phyloP scores from a whole-genome alignment of 1,284 basidiomycete genomes.

The Neolentinus lepideus region DNA sequence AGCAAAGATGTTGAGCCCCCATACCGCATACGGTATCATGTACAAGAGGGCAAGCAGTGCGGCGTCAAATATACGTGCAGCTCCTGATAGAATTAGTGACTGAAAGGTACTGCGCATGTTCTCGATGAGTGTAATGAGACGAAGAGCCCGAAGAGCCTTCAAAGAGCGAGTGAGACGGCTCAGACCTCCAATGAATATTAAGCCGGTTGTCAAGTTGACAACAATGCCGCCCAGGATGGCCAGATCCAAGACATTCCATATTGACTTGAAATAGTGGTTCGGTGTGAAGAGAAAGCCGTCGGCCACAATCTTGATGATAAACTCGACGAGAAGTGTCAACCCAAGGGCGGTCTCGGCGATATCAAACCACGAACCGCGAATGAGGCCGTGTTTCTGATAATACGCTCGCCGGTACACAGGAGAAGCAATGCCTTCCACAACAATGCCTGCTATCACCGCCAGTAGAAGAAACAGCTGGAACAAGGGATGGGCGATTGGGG shows the following conservation, averaged over 20 bases:
- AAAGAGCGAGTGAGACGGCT: slow-evolving; percentile 81
- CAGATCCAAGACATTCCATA: slow-evolving; percentile 93
- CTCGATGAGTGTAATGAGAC: slow-evolving; percentile 85
- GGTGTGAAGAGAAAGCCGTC: slow-evolving; percentile 93
- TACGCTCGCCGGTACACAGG: slow-evolving; percentile 81
- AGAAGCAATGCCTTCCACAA: slow-evolving; percentile 82
- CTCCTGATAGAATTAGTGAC: slow-evolving; percentile 86
- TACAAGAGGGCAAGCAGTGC: slow-evolving; percentile 90
- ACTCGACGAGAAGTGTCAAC: slow-evolving; percentile 76
- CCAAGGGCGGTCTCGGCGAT: slow-evolving; percentile 77
- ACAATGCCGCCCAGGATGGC: slow-evolving; percentile 80
- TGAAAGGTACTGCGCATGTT: slow-evolving; percentile 89
- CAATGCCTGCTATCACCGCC: slow-evolving; percentile 79
- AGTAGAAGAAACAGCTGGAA: slow-evolving; percentile 76
- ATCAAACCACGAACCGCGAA: slow-evolving; percentile 83
- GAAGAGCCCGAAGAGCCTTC: slow-evolving; percentile 85
- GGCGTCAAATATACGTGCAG: slow-evolving; percentile 83
- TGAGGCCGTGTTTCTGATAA: slow-evolving; percentile 53
- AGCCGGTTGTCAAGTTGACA: slow-evolving; percentile 74
- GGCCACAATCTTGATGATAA: slow-evolving; percentile 86
- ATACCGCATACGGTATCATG: slow-evolving; percentile 95
- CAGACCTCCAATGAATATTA: slow-evolving; percentile 77
- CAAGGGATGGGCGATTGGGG: slow-evolving; percentile 58
- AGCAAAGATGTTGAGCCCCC: slow-evolving; percentile 93
- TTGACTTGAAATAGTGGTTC: slow-evolving; percentile 87